Evolutionary conservation across 257 asterid species (phyloP).

Genomic region (Euphrasia confusa): DNA sequence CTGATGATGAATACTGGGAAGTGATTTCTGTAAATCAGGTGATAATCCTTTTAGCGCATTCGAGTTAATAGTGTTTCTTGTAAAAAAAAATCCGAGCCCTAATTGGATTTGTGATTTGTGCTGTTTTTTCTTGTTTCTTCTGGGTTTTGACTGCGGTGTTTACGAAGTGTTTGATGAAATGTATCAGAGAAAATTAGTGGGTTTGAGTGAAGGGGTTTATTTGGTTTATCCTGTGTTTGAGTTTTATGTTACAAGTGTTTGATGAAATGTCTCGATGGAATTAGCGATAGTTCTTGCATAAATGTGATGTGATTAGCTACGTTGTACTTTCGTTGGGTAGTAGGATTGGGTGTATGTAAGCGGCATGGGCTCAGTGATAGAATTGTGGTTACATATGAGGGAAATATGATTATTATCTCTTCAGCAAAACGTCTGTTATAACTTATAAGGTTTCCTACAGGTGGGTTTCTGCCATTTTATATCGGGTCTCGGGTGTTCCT

Average conservation of each 20-base stretch:
- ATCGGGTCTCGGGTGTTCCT: background rate
- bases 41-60: slow-evolving; percentile 1
- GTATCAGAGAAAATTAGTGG: slow-evolving; percentile 6
- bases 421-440: no score
- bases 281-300: background rate
- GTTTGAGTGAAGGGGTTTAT: background rate
- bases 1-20: slow-evolving; percentile 56
- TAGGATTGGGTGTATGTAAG: background rate
- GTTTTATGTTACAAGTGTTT: slow-evolving; percentile 16
- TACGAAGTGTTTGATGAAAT: slow-evolving; percentile 25
- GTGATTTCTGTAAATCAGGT: slow-evolving; percentile 31
- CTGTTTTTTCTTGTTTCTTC: background rate
- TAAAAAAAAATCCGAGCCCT: background rate
- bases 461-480: background rate
- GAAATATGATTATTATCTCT: no score
- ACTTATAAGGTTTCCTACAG: no score
- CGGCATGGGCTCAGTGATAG: no score
- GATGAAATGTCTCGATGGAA: slow-evolving; percentile 25
- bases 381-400: no score
- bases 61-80: background rate
- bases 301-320: background rate
- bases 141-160: slow-evolving; percentile 1
- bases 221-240: slow-evolving; percentile 6
- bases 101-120: background rate
- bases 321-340: background rate